phyloP scores from a whole-genome alignment of 2,329 filamentous ascomycete species.

The Volutella citrinella region DNA sequence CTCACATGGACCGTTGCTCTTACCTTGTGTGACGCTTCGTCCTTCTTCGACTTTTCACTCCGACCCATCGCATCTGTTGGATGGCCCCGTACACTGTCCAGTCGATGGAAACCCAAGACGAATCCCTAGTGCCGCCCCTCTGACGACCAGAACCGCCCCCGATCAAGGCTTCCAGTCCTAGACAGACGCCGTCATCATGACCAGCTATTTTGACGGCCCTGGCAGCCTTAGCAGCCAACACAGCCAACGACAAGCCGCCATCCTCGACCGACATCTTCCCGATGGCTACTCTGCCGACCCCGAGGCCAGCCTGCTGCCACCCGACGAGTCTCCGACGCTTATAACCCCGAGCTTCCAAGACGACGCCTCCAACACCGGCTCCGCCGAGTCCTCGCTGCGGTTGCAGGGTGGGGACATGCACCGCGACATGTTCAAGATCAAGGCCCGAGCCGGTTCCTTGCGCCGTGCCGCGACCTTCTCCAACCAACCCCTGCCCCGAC shows the following conservation, averaged over 20 bases:
- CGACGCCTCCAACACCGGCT: conserved; percentile 35
- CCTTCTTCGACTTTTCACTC: too few relatives aligned
- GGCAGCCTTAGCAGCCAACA: conserved; percentile 26
- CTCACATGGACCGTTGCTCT: too few relatives aligned
- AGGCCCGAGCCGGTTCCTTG: conserved; percentile 50
- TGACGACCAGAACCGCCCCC: too few relatives aligned
- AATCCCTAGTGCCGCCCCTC: too few relatives aligned
- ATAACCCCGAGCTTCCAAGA: conserved; percentile 15
- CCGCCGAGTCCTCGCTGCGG: conserved; percentile 60
- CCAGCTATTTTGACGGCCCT: conserved; percentile 22
- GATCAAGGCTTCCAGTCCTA: too few relatives aligned
- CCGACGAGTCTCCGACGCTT: conserved; percentile 12
- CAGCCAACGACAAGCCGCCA: conserved; percentile 31
- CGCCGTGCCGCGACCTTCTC: conserved; percentile 68
- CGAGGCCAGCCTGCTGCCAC: conserved; percentile 30
- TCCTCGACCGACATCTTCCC: conserved; percentile 36
- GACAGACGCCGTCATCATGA: conserved; percentile 22
- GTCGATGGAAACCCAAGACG: too few relatives aligned
- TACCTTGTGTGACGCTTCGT: too few relatives aligned
- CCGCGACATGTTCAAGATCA: conserved; percentile 73
- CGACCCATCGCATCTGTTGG: too few relatives aligned
- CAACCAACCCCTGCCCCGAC: conserved; percentile 38
- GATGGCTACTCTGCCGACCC: conserved; percentile 39
- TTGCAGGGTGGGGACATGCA: conserved; percentile 77
- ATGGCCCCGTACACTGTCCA: too few relatives aligned